Percentiles rank a stretch among this genome's conserved stretches.
These are phyloP conservation scores for Hamigera avellanea DNA, from an alignment of 495 filamentous ascomycete genomes.

Conservation along the genomic window DNA sequence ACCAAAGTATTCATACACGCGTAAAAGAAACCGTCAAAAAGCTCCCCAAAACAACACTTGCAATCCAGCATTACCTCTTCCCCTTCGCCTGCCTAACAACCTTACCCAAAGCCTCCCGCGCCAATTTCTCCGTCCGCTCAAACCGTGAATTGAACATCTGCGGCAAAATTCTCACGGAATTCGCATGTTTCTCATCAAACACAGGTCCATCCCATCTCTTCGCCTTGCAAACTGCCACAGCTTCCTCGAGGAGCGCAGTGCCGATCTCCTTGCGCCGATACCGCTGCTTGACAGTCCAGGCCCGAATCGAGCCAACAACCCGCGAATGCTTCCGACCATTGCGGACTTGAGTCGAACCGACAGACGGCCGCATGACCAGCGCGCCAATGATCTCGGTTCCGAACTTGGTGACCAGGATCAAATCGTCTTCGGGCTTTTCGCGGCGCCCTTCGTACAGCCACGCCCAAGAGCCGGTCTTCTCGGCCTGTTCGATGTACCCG, in stretches of 20 bases:
- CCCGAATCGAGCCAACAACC: conserved; percentile 42
- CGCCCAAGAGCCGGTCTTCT: conserved; percentile 33
- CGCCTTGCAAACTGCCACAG: conserved; percentile 43
- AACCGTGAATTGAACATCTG: conserved; percentile 47
- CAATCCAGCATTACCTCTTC: too few species aligned
- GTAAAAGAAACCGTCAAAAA: too few species aligned
- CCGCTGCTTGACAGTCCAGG: conserved; percentile 59
- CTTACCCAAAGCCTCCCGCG: conserved; percentile 32
- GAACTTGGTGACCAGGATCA: conserved; percentile 43
- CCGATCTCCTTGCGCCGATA: conserved; percentile 63
- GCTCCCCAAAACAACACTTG: too few species aligned
- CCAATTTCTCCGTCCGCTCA: conserved; percentile 42
- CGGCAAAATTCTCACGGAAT: conserved; percentile 48
- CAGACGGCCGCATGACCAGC: conserved; percentile 33
- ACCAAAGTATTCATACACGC: too few species aligned
- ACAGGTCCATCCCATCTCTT: conserved; percentile 42
- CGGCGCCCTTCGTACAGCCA: too few species aligned
- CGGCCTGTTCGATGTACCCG: conserved; percentile 41
- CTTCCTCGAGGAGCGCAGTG: conserved; percentile 52
- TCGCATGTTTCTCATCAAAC: conserved; percentile 59
- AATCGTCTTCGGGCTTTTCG: too few species aligned
- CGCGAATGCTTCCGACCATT: conserved; percentile 2
- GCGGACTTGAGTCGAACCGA: conserved; percentile 1
- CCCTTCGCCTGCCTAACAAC: too few species aligned
- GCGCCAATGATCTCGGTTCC: conserved; percentile 47